phyloP scores from a whole-genome alignment of 139 green algal genomes.

The Coelastrella sp. region DNA sequence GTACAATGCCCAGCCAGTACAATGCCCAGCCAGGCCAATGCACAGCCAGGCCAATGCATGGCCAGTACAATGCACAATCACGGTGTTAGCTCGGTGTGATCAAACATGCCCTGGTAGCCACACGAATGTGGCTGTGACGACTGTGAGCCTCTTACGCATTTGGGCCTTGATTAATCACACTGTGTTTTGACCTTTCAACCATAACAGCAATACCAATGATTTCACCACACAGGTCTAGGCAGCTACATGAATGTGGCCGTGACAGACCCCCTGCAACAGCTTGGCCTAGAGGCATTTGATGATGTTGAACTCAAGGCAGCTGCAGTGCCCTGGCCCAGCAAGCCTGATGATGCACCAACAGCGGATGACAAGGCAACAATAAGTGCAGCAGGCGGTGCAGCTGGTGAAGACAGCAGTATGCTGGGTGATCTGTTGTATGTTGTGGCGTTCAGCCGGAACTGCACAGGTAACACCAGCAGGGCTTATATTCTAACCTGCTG shows the following conservation, averaged over 20 bases:
- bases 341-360: not conserved
- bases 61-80: not conserved
- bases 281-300: conserved; percentile 38
- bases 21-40: no score
- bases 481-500: no score
- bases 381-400: not conserved
- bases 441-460: conserved; percentile 29
- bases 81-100: not conserved
- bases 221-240: conserved; percentile 17
- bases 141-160: no score
- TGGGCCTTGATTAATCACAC: no score
- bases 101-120: no score
- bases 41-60: not conserved
- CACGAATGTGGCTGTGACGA: no score
- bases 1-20: no score
- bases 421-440: not conserved
- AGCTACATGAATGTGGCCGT: conserved; percentile 58
- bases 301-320: not conserved
- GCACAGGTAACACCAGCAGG: not conserved
- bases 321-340: not conserved
- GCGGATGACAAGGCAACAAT: not conserved
- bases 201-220: no score
- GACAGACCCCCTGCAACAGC: conserved; percentile 51
- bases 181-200: no score
- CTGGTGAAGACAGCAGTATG: not conserved